Evolutionary conservation across 2,329 filamentous ascomycete species (phyloP), one percentile per base, ranked within the genome.

Genomic region (Fusarium sp.): DNA sequence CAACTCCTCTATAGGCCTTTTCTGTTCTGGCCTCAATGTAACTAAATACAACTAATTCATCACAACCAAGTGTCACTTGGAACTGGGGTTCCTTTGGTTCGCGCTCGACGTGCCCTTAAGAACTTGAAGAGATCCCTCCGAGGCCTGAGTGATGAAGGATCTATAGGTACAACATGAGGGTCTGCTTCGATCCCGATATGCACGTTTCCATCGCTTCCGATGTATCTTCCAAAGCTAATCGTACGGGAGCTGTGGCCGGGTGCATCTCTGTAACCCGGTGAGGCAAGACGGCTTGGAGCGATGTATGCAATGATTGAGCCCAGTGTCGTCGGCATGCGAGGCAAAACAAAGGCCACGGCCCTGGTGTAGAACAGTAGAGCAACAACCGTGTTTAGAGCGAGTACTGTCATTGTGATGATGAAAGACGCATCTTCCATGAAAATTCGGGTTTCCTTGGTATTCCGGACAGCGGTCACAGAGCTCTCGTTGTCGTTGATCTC

Each of bases 151-250:
- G 62, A 66, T 0, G 2, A 6, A 0, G 62, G 62, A 5, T 77
- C 44, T 0, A 79, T 47, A 0, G 53, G 73, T 0, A 80, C 78
- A 1, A 87, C 81, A 55, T 83, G 82, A 0, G 84, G 83, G 27
- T 83, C 79, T 27, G 80, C 73, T 36, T 90, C 88, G 44, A 90
- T 84, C 0, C 88, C 88, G 1, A 86, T 63, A 59, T 89, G 85
- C 0, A 78, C 75, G 8, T 78, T 78, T 0, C 85, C 83, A 66
- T 89, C 87, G 0, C 68, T 71, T 0, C 86, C 87, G 2, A 86
- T 56, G 57, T 82, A 90, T 0, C 78, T 79, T 0, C 88, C 87
- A 68, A 85, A 90, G 1, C 83, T 84, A 57, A 85, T 85, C 0
- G 77, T 73, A 3, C 65, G 54, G 13, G 6, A 3, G 1, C 76